Conservation (phyloP, 2,329 filamentous ascomycete genomes). For the Microcera coccophila region DNA sequence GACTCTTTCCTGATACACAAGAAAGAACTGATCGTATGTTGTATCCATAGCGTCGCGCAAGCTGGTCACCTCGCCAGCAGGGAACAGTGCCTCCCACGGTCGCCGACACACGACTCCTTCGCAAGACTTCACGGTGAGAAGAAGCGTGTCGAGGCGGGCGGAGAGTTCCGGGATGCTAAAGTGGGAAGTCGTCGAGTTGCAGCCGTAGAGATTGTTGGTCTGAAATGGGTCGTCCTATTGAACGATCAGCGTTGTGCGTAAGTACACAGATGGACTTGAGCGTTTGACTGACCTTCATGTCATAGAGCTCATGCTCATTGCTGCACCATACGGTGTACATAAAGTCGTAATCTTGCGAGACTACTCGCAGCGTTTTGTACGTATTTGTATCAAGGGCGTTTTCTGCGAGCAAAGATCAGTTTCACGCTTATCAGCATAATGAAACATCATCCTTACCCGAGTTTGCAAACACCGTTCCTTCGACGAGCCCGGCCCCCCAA, state of each 20-base stretch:
- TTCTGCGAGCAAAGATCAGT: conserved; percentile 1
- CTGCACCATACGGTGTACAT: conserved; percentile 56
- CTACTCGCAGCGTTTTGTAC: conserved; percentile 49
- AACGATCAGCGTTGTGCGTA: not conserved
- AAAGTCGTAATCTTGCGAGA: conserved; percentile 45
- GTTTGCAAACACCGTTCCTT: too few relatives aligned
- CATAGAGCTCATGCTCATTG: conserved; percentile 45
- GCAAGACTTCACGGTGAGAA: conserved; percentile 59
- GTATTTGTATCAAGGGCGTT: conserved; percentile 38
- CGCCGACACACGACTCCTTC: conserved; percentile 47
- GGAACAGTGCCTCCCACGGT: conserved; percentile 55
- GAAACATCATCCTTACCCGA: too few relatives aligned
- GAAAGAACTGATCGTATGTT: conserved; percentile 43
- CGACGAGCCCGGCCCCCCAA: conserved; percentile 39
- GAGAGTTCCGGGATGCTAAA: conserved; percentile 36
- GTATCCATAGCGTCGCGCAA: conserved; percentile 54
- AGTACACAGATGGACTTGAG: not conserved
- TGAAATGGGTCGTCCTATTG: conserved; percentile 49
- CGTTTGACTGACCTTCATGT: conserved; percentile 40
- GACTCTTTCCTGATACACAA: conserved; percentile 52
- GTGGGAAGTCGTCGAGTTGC: conserved; percentile 32
- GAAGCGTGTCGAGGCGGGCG: conserved; percentile 53
- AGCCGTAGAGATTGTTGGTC: conserved; percentile 25
- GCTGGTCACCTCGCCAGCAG: conserved; percentile 46
- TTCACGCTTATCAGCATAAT: conserved; percentile 12